Conservation (phyloP, 768 basidiomycete species). For the Mycena olivaceomarginata region DNA sequence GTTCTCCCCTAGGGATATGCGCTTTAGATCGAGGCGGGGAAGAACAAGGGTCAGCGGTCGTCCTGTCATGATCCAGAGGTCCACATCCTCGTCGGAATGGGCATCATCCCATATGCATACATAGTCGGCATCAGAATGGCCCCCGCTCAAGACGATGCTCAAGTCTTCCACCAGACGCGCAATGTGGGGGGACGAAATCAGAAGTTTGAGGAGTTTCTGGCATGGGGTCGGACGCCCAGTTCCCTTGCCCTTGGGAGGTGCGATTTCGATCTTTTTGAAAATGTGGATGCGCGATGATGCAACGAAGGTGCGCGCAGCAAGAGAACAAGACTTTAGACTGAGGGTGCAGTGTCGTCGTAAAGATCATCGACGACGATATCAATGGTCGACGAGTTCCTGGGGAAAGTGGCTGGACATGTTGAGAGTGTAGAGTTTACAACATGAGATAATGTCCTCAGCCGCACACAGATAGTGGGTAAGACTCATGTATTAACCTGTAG, state of each 20-base stretch:
- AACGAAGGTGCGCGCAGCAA: constrained; percentile 13
- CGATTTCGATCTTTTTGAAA: constrained; percentile 17
- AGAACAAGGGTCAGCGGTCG: constrained; percentile 10
- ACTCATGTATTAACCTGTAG: too few species aligned
- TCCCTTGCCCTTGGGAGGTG: background rate
- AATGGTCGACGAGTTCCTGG: constrained; percentile 30
- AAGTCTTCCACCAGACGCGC: constrained; percentile 13
- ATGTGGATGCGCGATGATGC: background rate
- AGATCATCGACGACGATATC: constrained; percentile 15
- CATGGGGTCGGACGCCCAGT: background rate
- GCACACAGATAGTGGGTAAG: too few species aligned
- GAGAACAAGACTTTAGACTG: constrained; percentile 19
- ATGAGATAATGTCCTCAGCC: too few species aligned
- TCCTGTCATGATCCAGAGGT: constrained; percentile 7
- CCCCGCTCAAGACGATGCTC: constrained; percentile 9
- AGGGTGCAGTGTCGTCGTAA: constrained; percentile 8
- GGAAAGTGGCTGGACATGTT: background rate
- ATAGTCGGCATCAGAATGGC: background rate
- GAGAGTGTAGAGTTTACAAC: too few species aligned
- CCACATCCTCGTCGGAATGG: too few species aligned
- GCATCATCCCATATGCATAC: background rate
- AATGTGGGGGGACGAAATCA: constrained; percentile 13
- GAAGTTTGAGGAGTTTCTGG: constrained; percentile 9
- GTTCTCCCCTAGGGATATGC: constrained; percentile 7
- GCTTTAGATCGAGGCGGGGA: constrained; percentile 13